Percentiles rank a stretch among this genome's conserved stretches.
phyloP scores from a whole-genome alignment of 225 moss, liverwort and hornwort genomes.

The Physcomitrellopsis africana region DNA sequence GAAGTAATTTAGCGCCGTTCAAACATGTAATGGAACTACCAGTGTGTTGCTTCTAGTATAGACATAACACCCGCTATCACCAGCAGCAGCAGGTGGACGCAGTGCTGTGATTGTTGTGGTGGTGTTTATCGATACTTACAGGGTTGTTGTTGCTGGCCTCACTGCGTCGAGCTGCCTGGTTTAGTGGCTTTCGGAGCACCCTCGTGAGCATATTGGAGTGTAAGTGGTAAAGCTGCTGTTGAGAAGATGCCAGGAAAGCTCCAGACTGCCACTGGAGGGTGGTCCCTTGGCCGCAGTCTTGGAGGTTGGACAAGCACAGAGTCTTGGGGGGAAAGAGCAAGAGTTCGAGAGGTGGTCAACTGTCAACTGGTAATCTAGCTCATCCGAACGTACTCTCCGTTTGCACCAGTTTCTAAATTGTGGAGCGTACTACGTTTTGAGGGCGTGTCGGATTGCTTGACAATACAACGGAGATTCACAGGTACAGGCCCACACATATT shows the following conservation, averaged over 20 bases:
- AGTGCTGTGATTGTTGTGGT: background rate
- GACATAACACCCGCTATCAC: constrained; percentile 4
- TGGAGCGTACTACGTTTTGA: background rate
- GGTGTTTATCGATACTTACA: constrained; percentile 1
- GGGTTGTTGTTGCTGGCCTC: constrained; percentile 30
- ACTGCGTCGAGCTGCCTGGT: background rate
- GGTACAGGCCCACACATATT: constrained; percentile 16
- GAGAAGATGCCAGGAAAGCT: constrained; percentile 34
- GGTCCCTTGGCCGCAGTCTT: constrained; percentile 23
- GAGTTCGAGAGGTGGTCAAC: constrained; percentile 19
- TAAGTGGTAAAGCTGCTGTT: constrained; percentile 28
- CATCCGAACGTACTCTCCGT: background rate
- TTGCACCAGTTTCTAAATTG: constrained; percentile 5
- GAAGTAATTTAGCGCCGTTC: constrained; percentile 2
- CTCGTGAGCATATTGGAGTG: constrained; percentile 9
- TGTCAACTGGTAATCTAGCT: constrained; percentile 13
- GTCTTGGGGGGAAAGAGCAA: constrained; percentile 26
- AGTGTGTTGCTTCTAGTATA: background rate
- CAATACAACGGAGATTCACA: background rate
- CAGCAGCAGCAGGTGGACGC: background rate
- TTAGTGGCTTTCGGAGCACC: background rate
- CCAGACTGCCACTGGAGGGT: constrained; percentile 29
- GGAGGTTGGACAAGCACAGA: constrained; percentile 34
- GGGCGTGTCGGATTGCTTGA: constrained; percentile 18
- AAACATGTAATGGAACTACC: background rate